phyloP scores from a whole-genome alignment of 306 rosid species.

The Sindora glabra region DNA sequence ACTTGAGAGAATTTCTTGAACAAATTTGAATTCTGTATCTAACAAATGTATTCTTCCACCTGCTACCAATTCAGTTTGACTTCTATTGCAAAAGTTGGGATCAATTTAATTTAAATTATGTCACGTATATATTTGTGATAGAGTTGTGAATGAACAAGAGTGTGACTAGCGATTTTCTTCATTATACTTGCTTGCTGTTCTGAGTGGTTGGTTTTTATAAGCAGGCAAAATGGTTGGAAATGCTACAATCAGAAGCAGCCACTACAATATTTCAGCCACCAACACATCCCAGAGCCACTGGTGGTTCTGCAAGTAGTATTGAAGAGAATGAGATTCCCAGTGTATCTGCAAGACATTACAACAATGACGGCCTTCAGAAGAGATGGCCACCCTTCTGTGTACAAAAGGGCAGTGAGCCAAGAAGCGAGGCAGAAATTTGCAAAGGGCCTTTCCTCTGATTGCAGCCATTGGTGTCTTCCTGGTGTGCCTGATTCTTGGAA shows the following conservation, averaged over 20 bases:
- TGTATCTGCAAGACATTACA: constrained; percentile 78
- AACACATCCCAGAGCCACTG: constrained; percentile 68
- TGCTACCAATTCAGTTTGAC: too few species aligned
- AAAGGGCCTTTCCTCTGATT: constrained; percentile 62
- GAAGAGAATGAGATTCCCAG: constrained; percentile 82
- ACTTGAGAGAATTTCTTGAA: too few species aligned
- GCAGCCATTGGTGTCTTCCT: constrained; percentile 99
- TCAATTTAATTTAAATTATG: too few species aligned
- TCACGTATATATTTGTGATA: too few species aligned
- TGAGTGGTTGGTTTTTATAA: not conserved
- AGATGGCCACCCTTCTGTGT: constrained; percentile 93
- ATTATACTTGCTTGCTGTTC: not conserved
- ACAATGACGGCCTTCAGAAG: constrained; percentile 72
- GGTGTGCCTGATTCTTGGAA: constrained; percentile 98
- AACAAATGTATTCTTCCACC: too few species aligned
- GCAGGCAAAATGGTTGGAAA: constrained; percentile 88
- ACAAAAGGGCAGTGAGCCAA: constrained; percentile 45
- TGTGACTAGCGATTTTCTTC: not conserved
- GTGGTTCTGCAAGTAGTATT: constrained; percentile 63
- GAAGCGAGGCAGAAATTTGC: constrained; percentile 50
- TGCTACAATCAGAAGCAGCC: constrained; percentile 89
- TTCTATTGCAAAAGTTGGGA: too few species aligned
- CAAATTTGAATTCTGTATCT: too few species aligned
- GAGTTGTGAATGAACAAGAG: too few species aligned
- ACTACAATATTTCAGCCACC: constrained; percentile 59